A percentile compares a stretch with the other conserved stretches of the same genome.
phyloP scores from a whole-genome alignment of 495 filamentous ascomycete genomes.

The Elasticomyces elasticus region DNA sequence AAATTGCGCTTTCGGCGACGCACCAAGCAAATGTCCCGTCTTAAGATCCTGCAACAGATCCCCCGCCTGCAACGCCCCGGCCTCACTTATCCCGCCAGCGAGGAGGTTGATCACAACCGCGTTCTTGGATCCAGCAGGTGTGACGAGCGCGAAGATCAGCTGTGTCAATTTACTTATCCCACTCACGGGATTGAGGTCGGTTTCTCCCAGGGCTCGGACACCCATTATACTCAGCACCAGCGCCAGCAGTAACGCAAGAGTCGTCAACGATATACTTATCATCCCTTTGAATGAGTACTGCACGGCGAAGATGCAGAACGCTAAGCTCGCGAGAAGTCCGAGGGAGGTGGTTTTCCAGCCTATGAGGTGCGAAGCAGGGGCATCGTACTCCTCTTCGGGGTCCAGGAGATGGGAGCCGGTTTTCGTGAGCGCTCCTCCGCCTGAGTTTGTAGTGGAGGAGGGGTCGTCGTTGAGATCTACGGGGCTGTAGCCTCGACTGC shows the following conservation, averaged over 20 bases:
- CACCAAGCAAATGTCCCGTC: slow-evolving; percentile 86
- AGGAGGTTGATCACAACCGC: slow-evolving; percentile 87
- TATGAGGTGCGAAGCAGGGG: slow-evolving; percentile 73
- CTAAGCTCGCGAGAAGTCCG: slow-evolving; percentile 63
- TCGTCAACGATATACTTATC: slow-evolving; percentile 57
- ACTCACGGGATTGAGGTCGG: slow-evolving; percentile 91
- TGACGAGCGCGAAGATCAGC: slow-evolving; percentile 82
- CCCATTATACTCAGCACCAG: slow-evolving; percentile 90
- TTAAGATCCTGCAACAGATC: slow-evolving; percentile 99
- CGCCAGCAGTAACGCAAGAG: slow-evolving; percentile 74
- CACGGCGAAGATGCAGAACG: slow-evolving; percentile 70
- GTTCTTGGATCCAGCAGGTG: slow-evolving; percentile 63
- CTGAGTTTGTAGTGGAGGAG: background rate
- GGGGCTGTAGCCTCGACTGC: slow-evolving; percentile 27
- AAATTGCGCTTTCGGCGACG: slow-evolving; percentile 89
- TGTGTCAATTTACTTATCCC: slow-evolving; percentile 96
- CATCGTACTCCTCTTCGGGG: slow-evolving; percentile 43
- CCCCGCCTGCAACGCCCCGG: slow-evolving; percentile 87
- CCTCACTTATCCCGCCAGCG: slow-evolving; percentile 79
- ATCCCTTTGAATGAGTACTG: slow-evolving; percentile 65
- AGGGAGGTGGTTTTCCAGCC: slow-evolving; percentile 59
- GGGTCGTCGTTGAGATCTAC: slow-evolving; percentile 18
- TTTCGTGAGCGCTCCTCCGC: slow-evolving; percentile 2
- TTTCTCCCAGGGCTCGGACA: slow-evolving; percentile 87
- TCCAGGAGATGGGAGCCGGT: slow-evolving; percentile 13